These are phyloP conservation scores for Alternaria consortialis DNA, from an alignment of 2,329 filamentous ascomycete species.

Conservation along the genomic window DNA sequence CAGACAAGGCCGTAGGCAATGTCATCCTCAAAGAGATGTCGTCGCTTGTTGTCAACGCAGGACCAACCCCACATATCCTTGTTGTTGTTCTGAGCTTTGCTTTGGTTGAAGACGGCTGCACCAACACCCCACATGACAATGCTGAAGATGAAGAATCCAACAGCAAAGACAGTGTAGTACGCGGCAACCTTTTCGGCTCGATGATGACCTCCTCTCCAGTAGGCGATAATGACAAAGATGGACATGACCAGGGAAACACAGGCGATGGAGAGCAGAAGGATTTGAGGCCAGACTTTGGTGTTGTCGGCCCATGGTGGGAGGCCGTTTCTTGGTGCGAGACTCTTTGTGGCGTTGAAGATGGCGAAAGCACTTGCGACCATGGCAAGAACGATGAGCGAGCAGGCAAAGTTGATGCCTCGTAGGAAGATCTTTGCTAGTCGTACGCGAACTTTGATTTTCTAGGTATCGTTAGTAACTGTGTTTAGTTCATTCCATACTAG, in stretches of 20 bases:
- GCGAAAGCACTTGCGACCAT: constrained; percentile 88
- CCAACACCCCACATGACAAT: constrained; percentile 92
- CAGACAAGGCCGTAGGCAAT: constrained; percentile 91
- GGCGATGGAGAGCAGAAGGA: constrained; percentile 79
- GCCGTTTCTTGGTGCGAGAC: constrained; percentile 76
- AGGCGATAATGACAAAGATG: constrained; percentile 81
- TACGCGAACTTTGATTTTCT: constrained; percentile 94
- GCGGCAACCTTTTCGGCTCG: constrained; percentile 91
- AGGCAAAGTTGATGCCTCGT: constrained; percentile 96
- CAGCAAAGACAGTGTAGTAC: constrained; percentile 94
- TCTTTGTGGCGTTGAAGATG: constrained; percentile 89
- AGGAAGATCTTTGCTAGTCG: constrained; percentile 93
- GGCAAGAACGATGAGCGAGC: constrained; percentile 90
- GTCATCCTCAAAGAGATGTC: constrained; percentile 78
- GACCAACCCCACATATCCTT: constrained; percentile 98
- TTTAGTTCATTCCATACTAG: neutral
- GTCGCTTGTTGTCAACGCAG: constrained; percentile 87
- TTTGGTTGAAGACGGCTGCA: constrained; percentile 82
- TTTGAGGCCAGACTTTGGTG: constrained; percentile 89
- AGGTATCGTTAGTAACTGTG: constrained; percentile 50
- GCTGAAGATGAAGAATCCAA: constrained; percentile 92
- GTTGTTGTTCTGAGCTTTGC: constrained; percentile 74
- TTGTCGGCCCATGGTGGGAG: constrained; percentile 84
- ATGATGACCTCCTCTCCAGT: constrained; percentile 86
- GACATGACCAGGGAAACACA: constrained; percentile 83